These are phyloP conservation scores for Sporothrix sp. DNA, from an alignment of 2,329 filamentous ascomycete genomes.

Conservation along the genomic window DNA sequence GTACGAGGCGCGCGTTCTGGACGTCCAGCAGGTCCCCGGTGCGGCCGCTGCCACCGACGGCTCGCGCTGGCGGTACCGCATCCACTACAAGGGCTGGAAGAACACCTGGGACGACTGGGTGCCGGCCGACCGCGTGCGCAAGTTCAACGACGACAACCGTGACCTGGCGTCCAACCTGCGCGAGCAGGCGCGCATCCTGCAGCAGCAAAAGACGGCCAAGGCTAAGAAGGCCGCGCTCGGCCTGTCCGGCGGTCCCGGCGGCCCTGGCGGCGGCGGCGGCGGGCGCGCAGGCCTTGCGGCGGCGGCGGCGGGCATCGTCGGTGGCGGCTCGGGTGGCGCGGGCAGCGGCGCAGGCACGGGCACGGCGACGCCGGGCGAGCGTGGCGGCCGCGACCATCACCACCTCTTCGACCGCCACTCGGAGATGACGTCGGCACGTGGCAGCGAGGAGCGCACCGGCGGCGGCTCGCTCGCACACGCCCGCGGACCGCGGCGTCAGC, in stretches of 20 bases:
- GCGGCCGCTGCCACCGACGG: slow-evolving; percentile 38
- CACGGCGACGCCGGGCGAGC: slow-evolving; percentile 12
- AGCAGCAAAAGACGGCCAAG: slow-evolving; percentile 39
- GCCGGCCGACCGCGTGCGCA: slow-evolving; percentile 81
- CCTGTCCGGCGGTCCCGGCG: slow-evolving; percentile 27
- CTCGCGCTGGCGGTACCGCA: slow-evolving; percentile 62
- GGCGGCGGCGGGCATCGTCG: slow-evolving; percentile 22
- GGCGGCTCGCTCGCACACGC: slow-evolving; percentile 50
- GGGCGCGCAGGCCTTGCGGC: slow-evolving; percentile 23
- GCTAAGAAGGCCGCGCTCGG: slow-evolving; percentile 28
- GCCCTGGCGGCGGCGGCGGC: slow-evolving; percentile 21
- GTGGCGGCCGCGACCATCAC: slow-evolving; percentile 10
- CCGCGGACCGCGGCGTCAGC: slow-evolving; percentile 61
- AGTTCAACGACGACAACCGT: slow-evolving; percentile 90
- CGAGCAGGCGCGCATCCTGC: slow-evolving; percentile 54
- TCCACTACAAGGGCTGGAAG: slow-evolving; percentile 99
- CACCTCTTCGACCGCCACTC: slow-evolving; percentile 29
- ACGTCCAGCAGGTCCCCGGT: slow-evolving; percentile 61
- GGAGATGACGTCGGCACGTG: slow-evolving; percentile 55
- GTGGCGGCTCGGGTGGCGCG: slow-evolving; percentile 24
- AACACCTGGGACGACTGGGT: slow-evolving; percentile 99
- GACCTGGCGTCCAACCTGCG: slow-evolving; percentile 70
- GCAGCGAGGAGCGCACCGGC: slow-evolving; percentile 67
- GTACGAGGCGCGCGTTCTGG: slow-evolving; percentile 93
- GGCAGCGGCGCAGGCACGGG: slow-evolving; percentile 7